A percentile compares a stretch with the other conserved stretches of the same genome.
Conservation (phyloP, 495 filamentous ascomycete genomes). For the Chaetomium fimeti region DNA sequence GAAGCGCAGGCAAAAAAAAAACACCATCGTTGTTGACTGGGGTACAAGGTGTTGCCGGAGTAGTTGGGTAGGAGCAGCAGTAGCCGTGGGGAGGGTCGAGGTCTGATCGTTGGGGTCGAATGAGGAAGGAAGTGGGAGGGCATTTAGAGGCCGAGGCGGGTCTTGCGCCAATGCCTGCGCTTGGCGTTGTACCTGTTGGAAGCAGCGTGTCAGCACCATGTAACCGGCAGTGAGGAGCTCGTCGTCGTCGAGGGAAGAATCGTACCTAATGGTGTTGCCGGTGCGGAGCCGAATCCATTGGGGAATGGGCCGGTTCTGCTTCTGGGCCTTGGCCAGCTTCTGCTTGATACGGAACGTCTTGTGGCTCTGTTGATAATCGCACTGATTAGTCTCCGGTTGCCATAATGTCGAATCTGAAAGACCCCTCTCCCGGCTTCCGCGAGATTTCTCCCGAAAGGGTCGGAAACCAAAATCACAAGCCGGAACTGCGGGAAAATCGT, state of each 20-base stretch:
- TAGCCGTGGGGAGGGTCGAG: conserved; percentile 13
- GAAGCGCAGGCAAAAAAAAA: not conserved
- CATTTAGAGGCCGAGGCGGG: conserved; percentile 92
- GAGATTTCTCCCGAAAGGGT: conserved; percentile 3
- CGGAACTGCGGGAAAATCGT: not conserved
- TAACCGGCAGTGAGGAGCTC: not conserved
- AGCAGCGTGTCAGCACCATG: conserved; percentile 10
- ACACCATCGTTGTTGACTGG: conserved; percentile 9
- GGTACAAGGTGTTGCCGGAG: not conserved
- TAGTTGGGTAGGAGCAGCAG: conserved; percentile 19
- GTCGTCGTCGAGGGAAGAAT: conserved; percentile 20
- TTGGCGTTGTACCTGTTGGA: conserved; percentile 93
- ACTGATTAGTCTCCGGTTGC: conserved; percentile 23
- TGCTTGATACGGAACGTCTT: conserved; percentile 99
- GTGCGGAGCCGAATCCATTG: conserved; percentile 99
- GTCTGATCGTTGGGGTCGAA: conserved; percentile 31
- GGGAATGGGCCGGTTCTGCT: conserved; percentile 98
- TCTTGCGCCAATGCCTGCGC: conserved; percentile 99
- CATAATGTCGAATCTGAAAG: not conserved
- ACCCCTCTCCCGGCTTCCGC: conserved; percentile 14
- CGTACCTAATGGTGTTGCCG: conserved; percentile 97
- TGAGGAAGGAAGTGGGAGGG: conserved; percentile 30
- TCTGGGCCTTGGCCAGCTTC: conserved; percentile 99
- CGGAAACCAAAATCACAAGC: conserved; percentile 12
- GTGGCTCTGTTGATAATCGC: conserved; percentile 68